Percentiles rank a stretch among this genome's conserved stretches.
These are phyloP conservation scores for Panicum hallii DNA, from an alignment of 202 grass and related monocot species.

Conservation along the genomic window DNA sequence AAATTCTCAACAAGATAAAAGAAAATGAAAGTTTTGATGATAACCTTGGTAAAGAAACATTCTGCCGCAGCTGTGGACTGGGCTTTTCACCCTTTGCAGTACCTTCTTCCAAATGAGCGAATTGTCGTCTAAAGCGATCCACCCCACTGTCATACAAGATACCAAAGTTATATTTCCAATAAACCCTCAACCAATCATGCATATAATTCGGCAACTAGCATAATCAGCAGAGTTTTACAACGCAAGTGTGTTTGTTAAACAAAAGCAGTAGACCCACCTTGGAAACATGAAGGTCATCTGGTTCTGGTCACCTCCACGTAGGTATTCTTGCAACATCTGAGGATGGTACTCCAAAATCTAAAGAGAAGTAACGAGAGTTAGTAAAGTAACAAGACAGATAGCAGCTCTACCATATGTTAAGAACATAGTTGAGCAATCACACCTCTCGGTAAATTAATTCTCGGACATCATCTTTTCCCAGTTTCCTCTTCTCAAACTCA, in stretches of 20 bases:
- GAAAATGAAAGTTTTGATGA: slow-evolving; percentile 27
- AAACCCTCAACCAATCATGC: slow-evolving; percentile 5
- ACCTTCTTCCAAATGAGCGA: slow-evolving; percentile 98
- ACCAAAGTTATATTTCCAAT: slow-evolving; percentile 34
- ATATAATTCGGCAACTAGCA: slow-evolving; percentile 34
- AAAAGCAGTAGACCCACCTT: slow-evolving; percentile 62
- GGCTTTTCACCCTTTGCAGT: slow-evolving; percentile 71
- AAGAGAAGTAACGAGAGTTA: slow-evolving; percentile 13
- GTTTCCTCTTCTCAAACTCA: slow-evolving; percentile 95
- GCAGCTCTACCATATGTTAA: slow-evolving; percentile 2
- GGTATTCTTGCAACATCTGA: slow-evolving; percentile 96
- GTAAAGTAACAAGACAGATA: slow-evolving; percentile 10
- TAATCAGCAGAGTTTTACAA: slow-evolving; percentile 13
- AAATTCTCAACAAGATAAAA: slow-evolving; percentile 25
- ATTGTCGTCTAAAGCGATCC: slow-evolving; percentile 95
- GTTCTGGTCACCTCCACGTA: slow-evolving; percentile 78
- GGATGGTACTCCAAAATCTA: slow-evolving; percentile 99
- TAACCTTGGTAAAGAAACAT: slow-evolving; percentile 92
- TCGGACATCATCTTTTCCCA: slow-evolving; percentile 96
- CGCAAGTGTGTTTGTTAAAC: slow-evolving; percentile 22
- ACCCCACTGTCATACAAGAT: slow-evolving; percentile 78
- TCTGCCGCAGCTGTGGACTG: slow-evolving; percentile 74
- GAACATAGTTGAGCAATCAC: slow-evolving; percentile 34
- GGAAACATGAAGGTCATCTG: slow-evolving; percentile 98
- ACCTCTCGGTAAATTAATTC: slow-evolving; percentile 99